These are phyloP conservation scores for Willaertia magna DNA, from an alignment of 208 protist species.

Conservation along the genomic window DNA sequence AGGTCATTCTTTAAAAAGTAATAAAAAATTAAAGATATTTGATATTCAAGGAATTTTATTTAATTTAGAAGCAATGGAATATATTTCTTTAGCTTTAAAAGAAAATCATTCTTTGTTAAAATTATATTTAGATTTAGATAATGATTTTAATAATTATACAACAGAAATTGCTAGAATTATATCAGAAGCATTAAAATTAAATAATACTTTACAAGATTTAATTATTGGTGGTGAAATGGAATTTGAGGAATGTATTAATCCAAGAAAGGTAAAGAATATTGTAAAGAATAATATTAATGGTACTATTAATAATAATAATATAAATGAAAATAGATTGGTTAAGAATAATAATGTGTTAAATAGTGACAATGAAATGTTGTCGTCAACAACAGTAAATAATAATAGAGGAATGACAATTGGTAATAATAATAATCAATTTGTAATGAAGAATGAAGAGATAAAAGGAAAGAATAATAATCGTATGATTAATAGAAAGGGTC, in stretches of 20 bases:
- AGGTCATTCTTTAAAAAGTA: neutral
- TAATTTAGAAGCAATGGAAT: neutral
- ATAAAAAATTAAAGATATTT: neutral
- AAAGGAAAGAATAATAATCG: too few relatives aligned
- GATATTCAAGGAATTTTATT: constrained; percentile 15
- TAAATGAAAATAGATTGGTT: too few relatives aligned
- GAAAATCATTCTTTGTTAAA: neutral
- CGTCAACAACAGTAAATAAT: too few relatives aligned
- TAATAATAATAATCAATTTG: too few relatives aligned
- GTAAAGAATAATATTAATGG: neutral
- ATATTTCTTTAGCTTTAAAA: neutral
- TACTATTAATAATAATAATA: neutral
- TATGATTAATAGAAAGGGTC: too few relatives aligned
- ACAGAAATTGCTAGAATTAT: neutral
- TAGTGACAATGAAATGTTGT: too few relatives aligned
- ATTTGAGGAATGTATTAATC: neutral
- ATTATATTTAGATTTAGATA: neutral
- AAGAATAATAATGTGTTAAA: too few relatives aligned
- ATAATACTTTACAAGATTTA: neutral
- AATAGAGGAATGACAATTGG: too few relatives aligned
- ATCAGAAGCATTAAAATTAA: neutral
- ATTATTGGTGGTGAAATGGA: neutral
- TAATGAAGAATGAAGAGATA: too few relatives aligned
- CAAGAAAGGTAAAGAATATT: neutral
- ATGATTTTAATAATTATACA: neutral